These are phyloP conservation scores for Trichoderma gamsii DNA, from an alignment of 495 filamentous ascomycete genomes.

Conservation along the genomic window DNA sequence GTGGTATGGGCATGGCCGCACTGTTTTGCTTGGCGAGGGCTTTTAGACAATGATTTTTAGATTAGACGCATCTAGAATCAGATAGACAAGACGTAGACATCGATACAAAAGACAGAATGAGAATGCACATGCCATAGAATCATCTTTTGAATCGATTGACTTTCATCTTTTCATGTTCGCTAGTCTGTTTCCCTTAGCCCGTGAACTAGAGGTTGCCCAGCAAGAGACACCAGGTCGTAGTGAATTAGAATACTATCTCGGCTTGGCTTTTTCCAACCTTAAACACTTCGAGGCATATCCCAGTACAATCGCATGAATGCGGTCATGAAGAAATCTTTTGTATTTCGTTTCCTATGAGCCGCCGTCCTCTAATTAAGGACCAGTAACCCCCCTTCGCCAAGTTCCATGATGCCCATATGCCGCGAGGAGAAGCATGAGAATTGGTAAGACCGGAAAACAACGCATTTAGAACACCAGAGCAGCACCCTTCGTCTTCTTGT, in stretches of 20 bases:
- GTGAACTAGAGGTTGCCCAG: neutral
- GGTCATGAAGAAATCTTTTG: constrained; percentile 7
- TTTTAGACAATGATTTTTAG: constrained; percentile 32
- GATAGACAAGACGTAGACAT: neutral
- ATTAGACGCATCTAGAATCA: neutral
- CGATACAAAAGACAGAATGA: neutral
- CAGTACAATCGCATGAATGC: neutral
- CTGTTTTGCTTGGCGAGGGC: constrained; percentile 55
- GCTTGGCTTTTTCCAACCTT: constrained; percentile 15
- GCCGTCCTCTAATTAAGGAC: constrained; percentile 13
- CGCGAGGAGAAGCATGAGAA: constrained; percentile 16
- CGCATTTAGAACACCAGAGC: constrained; percentile 87
- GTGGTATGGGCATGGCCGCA: constrained; percentile 80
- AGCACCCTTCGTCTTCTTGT: constrained; percentile 99
- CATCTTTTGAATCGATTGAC: neutral
- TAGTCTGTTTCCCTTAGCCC: constrained; percentile 4
- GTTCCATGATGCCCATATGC: constrained; percentile 17
- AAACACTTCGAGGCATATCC: constrained; percentile 11
- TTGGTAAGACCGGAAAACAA: constrained; percentile 14
- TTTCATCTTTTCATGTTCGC: constrained; percentile 7
- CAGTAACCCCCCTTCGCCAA: constrained; percentile 17
- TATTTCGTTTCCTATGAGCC: constrained; percentile 19
- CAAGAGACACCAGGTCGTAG: constrained; percentile 12
- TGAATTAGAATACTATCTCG: constrained; percentile 10
- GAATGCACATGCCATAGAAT: neutral